Conservation (phyloP, 257 asterid genomes). For the Echium plantagineum region DNA sequence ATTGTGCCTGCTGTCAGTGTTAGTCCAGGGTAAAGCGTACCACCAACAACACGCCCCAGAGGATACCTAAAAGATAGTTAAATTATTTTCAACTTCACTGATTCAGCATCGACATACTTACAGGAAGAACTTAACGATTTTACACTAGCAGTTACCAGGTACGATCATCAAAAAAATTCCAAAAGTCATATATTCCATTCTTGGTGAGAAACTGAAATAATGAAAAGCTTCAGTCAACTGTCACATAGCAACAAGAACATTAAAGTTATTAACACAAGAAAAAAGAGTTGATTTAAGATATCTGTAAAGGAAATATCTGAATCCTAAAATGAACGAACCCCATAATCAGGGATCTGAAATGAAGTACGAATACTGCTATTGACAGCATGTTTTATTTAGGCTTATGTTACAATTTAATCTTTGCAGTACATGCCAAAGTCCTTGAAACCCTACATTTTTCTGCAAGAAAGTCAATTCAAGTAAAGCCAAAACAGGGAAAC, state of each 20-base stretch:
- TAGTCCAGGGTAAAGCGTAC: slow-evolving; percentile 98
- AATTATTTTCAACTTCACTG: not conserved
- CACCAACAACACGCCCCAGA: slow-evolving; percentile 94
- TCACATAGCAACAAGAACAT: not conserved
- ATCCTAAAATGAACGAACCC: not conserved
- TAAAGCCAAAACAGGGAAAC: too few relatives aligned
- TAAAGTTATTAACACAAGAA: not conserved
- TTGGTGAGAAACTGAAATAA: slow-evolving; percentile 74
- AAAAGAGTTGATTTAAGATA: not conserved
- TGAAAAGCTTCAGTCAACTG: slow-evolving; percentile 22
- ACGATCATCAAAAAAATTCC: slow-evolving; percentile 99
- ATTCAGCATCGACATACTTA: not conserved
- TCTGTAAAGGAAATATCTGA: not conserved
- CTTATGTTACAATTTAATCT: not conserved
- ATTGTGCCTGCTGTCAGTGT: slow-evolving; percentile 92
- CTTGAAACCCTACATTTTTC: too few relatives aligned
- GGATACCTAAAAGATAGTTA: not conserved
- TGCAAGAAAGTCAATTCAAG: too few relatives aligned
- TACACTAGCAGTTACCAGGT: slow-evolving; percentile 61
- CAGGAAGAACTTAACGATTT: not conserved
- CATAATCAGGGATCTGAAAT: too few relatives aligned
- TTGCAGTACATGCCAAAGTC: not conserved
- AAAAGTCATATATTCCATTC: slow-evolving; percentile 94
- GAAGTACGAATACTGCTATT: not conserved
- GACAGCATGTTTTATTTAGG: not conserved